A percentile compares a stretch with the other conserved stretches of the same genome.
Evolutionary conservation across 75 land plant species (phyloP).

Genomic region (Pinus tabuliformis): DNA sequence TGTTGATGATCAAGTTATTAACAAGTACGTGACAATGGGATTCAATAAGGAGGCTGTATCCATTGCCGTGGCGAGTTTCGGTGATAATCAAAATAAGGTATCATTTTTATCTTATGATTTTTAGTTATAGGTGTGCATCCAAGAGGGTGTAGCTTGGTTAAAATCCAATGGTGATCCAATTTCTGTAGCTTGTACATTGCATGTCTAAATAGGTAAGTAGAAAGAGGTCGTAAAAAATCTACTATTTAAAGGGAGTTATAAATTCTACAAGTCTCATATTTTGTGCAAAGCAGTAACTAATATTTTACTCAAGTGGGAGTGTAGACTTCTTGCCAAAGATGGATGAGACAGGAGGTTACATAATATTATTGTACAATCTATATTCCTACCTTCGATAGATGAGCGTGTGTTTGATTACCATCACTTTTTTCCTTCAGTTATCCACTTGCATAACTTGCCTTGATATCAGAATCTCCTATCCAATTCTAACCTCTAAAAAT

Average conservation of each 20-base stretch:
- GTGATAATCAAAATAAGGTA: conserved; percentile 88
- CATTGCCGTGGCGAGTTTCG: conserved; percentile 68
- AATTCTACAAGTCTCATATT: neutral
- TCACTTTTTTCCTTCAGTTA: neutral
- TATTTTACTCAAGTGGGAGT: too few species aligned
- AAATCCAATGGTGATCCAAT: neutral
- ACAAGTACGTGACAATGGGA: conserved; percentile 72
- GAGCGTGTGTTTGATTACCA: neutral
- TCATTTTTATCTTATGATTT: neutral
- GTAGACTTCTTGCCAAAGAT: too few species aligned
- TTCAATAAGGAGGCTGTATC: conserved; percentile 76
- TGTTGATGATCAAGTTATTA: conserved; percentile 61
- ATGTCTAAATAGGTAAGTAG: too few species aligned
- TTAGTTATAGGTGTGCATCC: neutral
- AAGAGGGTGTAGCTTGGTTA: neutral
- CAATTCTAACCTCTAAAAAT: too few species aligned
- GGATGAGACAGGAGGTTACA: too few species aligned
- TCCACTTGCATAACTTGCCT: too few species aligned
- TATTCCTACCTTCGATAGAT: neutral
- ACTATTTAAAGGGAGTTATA: neutral
- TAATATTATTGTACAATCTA: neutral
- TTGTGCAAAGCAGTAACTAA: neutral
- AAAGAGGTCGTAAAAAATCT: neutral
- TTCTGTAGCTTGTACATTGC: neutral
- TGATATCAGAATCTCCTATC: too few species aligned